Conservation (phyloP, 225 moss, liverwort and hornwort genomes). For the Pleurozium schreberi region DNA sequence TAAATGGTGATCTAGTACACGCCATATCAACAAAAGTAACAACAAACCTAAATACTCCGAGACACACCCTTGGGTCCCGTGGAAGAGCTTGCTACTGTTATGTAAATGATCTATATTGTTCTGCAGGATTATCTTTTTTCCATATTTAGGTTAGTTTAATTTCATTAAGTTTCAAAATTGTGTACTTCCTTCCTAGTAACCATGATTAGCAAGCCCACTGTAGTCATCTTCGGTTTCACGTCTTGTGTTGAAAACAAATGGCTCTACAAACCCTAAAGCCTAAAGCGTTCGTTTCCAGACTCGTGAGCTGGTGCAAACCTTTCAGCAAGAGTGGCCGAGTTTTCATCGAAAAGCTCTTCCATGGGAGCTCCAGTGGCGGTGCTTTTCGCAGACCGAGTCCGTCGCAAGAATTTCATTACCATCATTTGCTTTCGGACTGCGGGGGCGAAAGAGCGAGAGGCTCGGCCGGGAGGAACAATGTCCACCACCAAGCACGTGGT, state of each 20-base stretch:
- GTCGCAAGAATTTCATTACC: conserved; percentile 25
- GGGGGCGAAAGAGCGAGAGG: conserved; percentile 9
- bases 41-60: background rate
- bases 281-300: background rate
- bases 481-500: conserved; percentile 81
- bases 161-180: background rate
- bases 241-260: background rate
- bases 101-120: background rate
- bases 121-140: background rate
- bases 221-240: background rate
- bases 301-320: background rate
- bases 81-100: background rate
- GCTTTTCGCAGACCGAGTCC: conserved; percentile 6
- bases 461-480: conserved; percentile 39
- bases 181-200: background rate
- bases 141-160: background rate
- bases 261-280: background rate
- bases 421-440: conserved; percentile 29
- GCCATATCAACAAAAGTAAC: background rate
- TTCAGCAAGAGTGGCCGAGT: conserved; percentile 56
- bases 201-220: background rate
- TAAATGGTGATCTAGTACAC: background rate
- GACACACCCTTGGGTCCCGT: background rate
- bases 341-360: conserved; percentile 74
- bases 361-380: conserved; percentile 1